Evolutionary conservation across 768 basidiomycete genomes (phyloP), one percentile per base, ranked within the genome.

Genomic region (Epithele typhae): DNA sequence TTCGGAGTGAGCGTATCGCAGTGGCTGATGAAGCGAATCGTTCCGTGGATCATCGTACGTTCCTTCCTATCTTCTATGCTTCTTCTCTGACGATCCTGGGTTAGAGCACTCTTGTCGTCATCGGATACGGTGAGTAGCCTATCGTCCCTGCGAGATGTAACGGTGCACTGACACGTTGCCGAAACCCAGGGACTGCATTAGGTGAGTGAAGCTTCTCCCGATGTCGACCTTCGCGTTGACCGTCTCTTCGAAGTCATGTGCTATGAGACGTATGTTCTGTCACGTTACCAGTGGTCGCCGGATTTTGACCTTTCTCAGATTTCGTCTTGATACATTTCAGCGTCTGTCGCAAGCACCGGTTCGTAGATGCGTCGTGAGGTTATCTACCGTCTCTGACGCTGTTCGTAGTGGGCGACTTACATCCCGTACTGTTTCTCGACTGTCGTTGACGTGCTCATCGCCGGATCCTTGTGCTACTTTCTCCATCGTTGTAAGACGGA

Each of bases 381-480:
- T 14, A 7, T 30, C 27, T 30, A 7, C 27, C 27, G 8, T 30
- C 27, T 14, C 27, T 30, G 27, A 36, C 35, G 18, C 18, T n/a
- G 12, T n/a, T 15, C 7, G 2, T 40, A 57, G 55, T 57, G 52
- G 49, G 55, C 52, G 21, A 53, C 52, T 2, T 57, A 49, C 44
- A 32, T 57, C 8, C 49, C 55, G 2, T 45, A 50, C 9, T 46
- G 41, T 1, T 30, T 44, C 1, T 50, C 52, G 4, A 53, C 52
- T 0, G 30, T 49, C 34, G 47, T 54, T 37, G 55, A 57, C 39
- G 46, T 25, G 3, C 14, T 51, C 41, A 54, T 57, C 34, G 52
- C 55, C 10, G 43, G 42, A 3, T 46, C 55, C 18, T 49, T 57
- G 15, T 57, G 55, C 34, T 53, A 53, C 37, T 51, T 57, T 14